Evolutionary conservation across 2,329 filamentous ascomycete species (phyloP).

Genomic region (Podosphaera xanthii): DNA sequence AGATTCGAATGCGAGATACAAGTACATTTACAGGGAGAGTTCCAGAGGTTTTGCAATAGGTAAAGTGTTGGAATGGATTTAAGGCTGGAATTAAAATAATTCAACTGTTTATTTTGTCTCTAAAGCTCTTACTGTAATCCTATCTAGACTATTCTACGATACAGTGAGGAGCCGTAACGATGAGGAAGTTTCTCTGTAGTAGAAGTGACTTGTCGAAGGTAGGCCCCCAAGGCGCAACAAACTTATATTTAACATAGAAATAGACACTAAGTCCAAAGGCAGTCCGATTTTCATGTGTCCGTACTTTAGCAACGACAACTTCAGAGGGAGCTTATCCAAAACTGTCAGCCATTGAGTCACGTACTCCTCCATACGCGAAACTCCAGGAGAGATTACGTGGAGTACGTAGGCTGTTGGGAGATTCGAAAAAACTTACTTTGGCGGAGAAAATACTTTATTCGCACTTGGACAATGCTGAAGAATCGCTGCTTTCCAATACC

Average conservation of each 20-base stretch:
- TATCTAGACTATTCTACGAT: neutral
- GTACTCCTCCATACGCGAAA: slow-evolving; percentile 54
- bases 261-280: slow-evolving; percentile 7
- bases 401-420: slow-evolving; percentile 50
- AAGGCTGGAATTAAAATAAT: too few relatives aligned
- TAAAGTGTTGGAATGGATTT: too few relatives aligned
- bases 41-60: too few relatives aligned
- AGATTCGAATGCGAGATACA: too few relatives aligned
- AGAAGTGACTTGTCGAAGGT: neutral
- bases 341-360: slow-evolving; percentile 13
- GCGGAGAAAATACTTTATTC: slow-evolving; percentile 98
- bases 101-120: too few relatives aligned
- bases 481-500: slow-evolving; percentile 63
- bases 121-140: neutral
- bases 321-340: slow-evolving; percentile 7
- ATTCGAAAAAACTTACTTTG: slow-evolving; percentile 44
- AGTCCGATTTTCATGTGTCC: slow-evolving; percentile 6
- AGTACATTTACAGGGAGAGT: too few relatives aligned
- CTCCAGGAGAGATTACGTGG: slow-evolving; percentile 55
- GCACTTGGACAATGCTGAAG: slow-evolving; percentile 73
- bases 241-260: slow-evolving; percentile 7
- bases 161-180: neutral
- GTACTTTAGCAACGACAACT: slow-evolving; percentile 14
- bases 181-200: neutral
- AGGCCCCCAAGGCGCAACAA: neutral